phyloP scores from a whole-genome alignment of 2,329 filamentous ascomycete genomes.

The Fusarium algeriense region DNA sequence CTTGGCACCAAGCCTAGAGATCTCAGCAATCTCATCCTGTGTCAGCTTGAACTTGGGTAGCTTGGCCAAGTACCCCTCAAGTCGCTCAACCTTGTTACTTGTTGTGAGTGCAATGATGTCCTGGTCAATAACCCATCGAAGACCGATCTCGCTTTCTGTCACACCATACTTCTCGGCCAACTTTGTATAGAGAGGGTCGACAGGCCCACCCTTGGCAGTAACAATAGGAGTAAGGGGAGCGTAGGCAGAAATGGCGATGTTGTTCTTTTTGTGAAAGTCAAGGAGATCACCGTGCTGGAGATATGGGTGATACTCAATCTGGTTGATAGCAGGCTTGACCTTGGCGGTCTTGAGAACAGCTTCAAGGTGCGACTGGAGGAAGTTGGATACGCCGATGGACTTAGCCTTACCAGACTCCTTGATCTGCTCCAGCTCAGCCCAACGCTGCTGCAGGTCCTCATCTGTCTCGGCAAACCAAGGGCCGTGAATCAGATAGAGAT shows the following conservation, averaged over 20 bases:
- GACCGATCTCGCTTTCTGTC: constrained; percentile 65
- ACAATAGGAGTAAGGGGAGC: constrained; percentile 65
- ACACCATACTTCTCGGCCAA: constrained; percentile 71
- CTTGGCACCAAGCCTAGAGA: constrained; percentile 66
- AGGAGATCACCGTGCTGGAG: constrained; percentile 73
- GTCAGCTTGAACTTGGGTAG: constrained; percentile 69
- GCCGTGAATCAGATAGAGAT: constrained; percentile 75
- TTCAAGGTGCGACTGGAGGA: constrained; percentile 68
- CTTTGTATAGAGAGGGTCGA: constrained; percentile 63
- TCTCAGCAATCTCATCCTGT: constrained; percentile 67
- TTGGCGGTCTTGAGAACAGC: constrained; percentile 68
- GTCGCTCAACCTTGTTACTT: constrained; percentile 67
- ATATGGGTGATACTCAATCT: constrained; percentile 86
- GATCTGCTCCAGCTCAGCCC: constrained; percentile 74
- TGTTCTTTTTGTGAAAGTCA: constrained; percentile 67
- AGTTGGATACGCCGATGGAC: constrained; percentile 85
- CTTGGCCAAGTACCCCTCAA: constrained; percentile 67
- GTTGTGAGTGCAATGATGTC: constrained; percentile 71
- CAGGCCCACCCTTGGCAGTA: constrained; percentile 62
- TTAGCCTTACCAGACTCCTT: constrained; percentile 73
- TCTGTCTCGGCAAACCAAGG: constrained; percentile 65
- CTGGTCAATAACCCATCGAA: constrained; percentile 72
- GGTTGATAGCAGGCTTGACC: constrained; percentile 77
- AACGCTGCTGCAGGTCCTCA: constrained; percentile 67
- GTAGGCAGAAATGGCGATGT: constrained; percentile 69